A percentile compares a stretch with the other conserved stretches of the same genome.
Evolutionary conservation across 2,329 filamentous ascomycete species (phyloP).

Genomic region (Talaromyces pinophilus): DNA sequence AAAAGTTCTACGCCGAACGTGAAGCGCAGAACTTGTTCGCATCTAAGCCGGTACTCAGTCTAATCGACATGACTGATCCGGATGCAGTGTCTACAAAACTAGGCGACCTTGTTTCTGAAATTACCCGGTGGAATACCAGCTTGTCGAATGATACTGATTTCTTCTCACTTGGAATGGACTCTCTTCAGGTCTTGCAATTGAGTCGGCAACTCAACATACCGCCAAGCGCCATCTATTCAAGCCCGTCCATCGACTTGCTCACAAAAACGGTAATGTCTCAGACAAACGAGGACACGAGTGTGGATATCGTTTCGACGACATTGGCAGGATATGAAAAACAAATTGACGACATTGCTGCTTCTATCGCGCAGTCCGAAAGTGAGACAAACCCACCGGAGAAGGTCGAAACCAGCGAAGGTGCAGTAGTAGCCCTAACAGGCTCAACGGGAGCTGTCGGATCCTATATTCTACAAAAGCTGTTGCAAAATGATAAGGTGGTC

Average conservation of each 20-base stretch:
- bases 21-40: background rate
- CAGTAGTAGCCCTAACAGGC: conserved; percentile 14
- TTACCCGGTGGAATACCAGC: conserved; percentile 11
- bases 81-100: background rate
- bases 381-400: background rate
- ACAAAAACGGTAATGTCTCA: conserved; percentile 6
- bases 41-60: background rate
- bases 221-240: conserved; percentile 5
- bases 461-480: conserved; percentile 12
- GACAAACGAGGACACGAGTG: background rate
- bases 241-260: conserved; percentile 3
- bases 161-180: conserved; percentile 18
- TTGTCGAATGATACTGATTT: conserved; percentile 14
- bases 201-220: conserved; percentile 9
- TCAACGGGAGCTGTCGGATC: conserved; percentile 17
- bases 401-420: background rate
- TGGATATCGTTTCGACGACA: background rate
- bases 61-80: background rate
- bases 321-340: background rate
- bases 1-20: conserved; percentile 3
- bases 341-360: background rate
- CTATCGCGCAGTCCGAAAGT: background rate
- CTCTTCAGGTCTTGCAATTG: conserved; percentile 17
- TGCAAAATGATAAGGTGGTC: background rate
- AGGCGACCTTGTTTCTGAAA: background rate